A percentile compares a stretch with the other conserved stretches of the same genome.
Evolutionary conservation across 2,329 filamentous ascomycete genomes (phyloP).

Genomic region (Trichothecium roseum): DNA sequence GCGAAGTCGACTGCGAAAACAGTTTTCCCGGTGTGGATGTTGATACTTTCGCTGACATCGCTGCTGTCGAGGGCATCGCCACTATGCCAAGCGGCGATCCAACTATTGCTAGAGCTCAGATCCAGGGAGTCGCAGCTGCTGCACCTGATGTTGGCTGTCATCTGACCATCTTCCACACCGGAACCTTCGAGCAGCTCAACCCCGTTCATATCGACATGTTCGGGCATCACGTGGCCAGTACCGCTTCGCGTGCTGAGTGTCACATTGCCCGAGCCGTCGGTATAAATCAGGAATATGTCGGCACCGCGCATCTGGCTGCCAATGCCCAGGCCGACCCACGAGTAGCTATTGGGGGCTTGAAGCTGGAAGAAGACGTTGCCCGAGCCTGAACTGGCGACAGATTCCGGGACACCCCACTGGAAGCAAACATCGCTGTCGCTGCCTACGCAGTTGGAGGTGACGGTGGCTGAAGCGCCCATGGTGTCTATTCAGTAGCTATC

Average conservation of each 20-base stretch:
- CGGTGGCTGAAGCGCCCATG: slow-evolving; percentile 11
- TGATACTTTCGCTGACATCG: slow-evolving; percentile 26
- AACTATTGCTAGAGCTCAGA: slow-evolving; percentile 28
- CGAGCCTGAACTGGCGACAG: slow-evolving; percentile 32
- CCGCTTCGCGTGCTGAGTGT: slow-evolving; percentile 49
- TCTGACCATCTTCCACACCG: slow-evolving; percentile 38
- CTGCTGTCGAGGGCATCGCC: slow-evolving; percentile 34
- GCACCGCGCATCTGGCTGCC: slow-evolving; percentile 43
- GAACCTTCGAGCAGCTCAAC: slow-evolving; percentile 48
- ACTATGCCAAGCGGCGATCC: slow-evolving; percentile 45
- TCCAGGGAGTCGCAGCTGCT: slow-evolving; percentile 30
- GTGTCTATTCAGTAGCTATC: too few relatives aligned
- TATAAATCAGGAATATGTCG: slow-evolving; percentile 54
- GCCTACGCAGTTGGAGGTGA: slow-evolving; percentile 29
- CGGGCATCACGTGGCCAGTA: slow-evolving; percentile 35
- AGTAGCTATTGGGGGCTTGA: slow-evolving; percentile 37
- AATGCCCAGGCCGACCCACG: slow-evolving; percentile 50
- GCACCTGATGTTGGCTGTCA: slow-evolving; percentile 51
- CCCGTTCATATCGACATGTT: slow-evolving; percentile 28
- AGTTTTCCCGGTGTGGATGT: slow-evolving; percentile 32
- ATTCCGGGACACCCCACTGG: slow-evolving; percentile 41
- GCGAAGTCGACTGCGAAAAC: slow-evolving; percentile 38
- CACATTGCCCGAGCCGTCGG: slow-evolving; percentile 46
- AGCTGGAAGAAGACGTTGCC: slow-evolving; percentile 54
- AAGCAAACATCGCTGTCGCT: slow-evolving; percentile 36